Evolutionary conservation across 768 basidiomycete species (phyloP).

Genomic region (Hygrocybe coccinea): DNA sequence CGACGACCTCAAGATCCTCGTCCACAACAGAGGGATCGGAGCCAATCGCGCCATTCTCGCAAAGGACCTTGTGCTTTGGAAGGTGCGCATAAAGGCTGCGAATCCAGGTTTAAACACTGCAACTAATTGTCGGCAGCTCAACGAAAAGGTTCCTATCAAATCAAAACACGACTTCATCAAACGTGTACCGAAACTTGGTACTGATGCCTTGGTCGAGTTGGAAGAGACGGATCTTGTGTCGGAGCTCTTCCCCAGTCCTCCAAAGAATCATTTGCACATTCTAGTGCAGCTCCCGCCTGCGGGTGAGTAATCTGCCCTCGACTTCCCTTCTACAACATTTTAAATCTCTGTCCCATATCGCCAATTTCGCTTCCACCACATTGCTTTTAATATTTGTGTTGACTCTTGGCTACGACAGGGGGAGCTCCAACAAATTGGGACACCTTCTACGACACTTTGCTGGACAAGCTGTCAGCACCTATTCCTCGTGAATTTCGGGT

Average conservation of each 20-base stretch:
- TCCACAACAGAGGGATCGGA: not conserved
- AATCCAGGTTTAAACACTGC: not conserved
- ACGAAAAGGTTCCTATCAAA: not conserved
- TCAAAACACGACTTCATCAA: not conserved
- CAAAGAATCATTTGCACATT: not conserved
- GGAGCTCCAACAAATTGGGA: not conserved
- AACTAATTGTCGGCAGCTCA: no score
- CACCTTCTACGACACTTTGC: not conserved
- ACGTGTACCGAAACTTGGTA: not conserved
- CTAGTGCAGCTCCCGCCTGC: not conserved
- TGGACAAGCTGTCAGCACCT: not conserved
- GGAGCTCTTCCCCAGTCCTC: not conserved
- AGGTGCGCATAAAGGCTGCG: not conserved
- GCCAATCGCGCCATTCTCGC: not conserved
- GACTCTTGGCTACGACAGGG: not conserved
- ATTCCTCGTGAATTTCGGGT: slow-evolving; percentile 1
- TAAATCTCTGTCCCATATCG: not conserved
- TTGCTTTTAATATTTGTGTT: not conserved
- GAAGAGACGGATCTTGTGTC: not conserved
- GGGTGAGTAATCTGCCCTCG: not conserved
- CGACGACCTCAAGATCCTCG: not conserved
- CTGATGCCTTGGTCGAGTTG: not conserved
- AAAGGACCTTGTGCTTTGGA: not conserved
- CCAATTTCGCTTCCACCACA: not conserved
- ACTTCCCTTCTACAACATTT: not conserved